Evolutionary conservation across 345 rosid species (phyloP).

Genomic region (Pistacia integerrima): DNA sequence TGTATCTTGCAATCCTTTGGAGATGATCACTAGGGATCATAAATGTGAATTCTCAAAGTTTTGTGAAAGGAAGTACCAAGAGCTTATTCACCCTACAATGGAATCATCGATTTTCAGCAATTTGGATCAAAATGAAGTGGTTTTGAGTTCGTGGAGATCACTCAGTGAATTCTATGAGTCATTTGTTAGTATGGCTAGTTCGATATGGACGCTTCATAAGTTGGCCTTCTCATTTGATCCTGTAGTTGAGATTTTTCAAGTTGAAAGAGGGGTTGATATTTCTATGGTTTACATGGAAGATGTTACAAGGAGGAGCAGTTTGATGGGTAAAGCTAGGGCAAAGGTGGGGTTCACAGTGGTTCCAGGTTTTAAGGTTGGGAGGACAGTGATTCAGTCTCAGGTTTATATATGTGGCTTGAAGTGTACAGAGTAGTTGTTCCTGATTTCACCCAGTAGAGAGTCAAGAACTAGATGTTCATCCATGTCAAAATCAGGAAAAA

Average conservation of each 20-base stretch:
- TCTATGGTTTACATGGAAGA: conserved; percentile 90
- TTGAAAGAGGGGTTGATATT: conserved; percentile 79
- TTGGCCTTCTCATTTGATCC: conserved; percentile 88
- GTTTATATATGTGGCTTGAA: conserved; percentile 63
- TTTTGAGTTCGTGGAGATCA: conserved; percentile 87
- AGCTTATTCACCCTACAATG: conserved; percentile 85
- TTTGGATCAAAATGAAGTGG: conserved; percentile 68
- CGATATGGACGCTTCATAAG: conserved; percentile 79
- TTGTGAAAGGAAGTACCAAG: conserved; percentile 88
- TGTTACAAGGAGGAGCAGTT: conserved; percentile 43
- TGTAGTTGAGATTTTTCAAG: conserved; percentile 76
- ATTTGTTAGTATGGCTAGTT: conserved; percentile 83
- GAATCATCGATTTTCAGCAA: conserved; percentile 78
- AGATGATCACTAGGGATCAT: conserved; percentile 66
- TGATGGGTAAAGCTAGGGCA: conserved; percentile 36
- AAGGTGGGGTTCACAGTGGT: conserved; percentile 89
- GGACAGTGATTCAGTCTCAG: conserved; percentile 73
- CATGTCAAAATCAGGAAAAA: background rate
- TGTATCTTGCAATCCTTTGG: conserved; percentile 77
- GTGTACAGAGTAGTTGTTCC: conserved; percentile 40
- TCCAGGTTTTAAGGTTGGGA: conserved; percentile 86
- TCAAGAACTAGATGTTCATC: conserved; percentile 7
- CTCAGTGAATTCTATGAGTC: conserved; percentile 67
- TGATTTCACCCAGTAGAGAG: conserved; percentile 11
- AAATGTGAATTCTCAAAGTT: conserved; percentile 71